Evolutionary conservation across 257 asterid species (phyloP).

Genomic region (Solanum phureja): DNA sequence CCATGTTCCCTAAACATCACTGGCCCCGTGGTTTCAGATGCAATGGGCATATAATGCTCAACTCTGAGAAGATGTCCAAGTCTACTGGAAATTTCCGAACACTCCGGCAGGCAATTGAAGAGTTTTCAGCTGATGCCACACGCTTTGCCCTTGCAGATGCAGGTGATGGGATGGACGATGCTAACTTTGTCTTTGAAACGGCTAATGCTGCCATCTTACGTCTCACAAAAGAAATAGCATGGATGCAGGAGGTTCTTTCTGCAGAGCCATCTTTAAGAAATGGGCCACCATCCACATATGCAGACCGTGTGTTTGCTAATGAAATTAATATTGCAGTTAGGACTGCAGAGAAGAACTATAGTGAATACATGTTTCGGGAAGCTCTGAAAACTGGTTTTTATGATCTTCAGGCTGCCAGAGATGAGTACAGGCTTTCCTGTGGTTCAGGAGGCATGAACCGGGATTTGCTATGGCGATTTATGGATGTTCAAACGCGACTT

Average conservation of each 20-base stretch:
- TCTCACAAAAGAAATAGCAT: slow-evolving; percentile 72
- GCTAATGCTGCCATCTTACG: slow-evolving; percentile 91
- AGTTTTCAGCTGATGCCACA: slow-evolving; percentile 97
- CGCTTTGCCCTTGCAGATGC: slow-evolving; percentile 96
- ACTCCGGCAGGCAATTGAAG: slow-evolving; percentile 76
- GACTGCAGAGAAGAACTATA: slow-evolving; percentile 60
- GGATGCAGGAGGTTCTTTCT: slow-evolving; percentile 78
- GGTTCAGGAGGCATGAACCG: slow-evolving; percentile 80
- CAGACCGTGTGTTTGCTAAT: slow-evolving; percentile 71
- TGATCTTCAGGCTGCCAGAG: slow-evolving; percentile 87
- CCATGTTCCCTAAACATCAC: slow-evolving; percentile 62
- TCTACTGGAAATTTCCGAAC: slow-evolving; percentile 93
- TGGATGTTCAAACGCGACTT: slow-evolving; percentile 81
- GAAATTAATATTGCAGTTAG: slow-evolving; percentile 73
- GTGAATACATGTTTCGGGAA: slow-evolving; percentile 73
- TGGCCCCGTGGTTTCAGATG: slow-evolving; percentile 94
- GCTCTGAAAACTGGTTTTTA: slow-evolving; percentile 79
- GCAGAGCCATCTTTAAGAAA: slow-evolving; percentile 57
- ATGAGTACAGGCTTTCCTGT: slow-evolving; percentile 75
- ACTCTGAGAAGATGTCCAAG: slow-evolving; percentile 92
- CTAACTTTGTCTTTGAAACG: slow-evolving; percentile 85
- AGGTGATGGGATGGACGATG: slow-evolving; percentile 97
- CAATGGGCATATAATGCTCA: slow-evolving; percentile 90
- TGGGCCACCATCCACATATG: slow-evolving; percentile 40
- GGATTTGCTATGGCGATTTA: slow-evolving; percentile 47